Base-by-base conservation (phyloP, 2,329 filamentous ascomycete genomes). In the Cladosporium sp. region DNA sequence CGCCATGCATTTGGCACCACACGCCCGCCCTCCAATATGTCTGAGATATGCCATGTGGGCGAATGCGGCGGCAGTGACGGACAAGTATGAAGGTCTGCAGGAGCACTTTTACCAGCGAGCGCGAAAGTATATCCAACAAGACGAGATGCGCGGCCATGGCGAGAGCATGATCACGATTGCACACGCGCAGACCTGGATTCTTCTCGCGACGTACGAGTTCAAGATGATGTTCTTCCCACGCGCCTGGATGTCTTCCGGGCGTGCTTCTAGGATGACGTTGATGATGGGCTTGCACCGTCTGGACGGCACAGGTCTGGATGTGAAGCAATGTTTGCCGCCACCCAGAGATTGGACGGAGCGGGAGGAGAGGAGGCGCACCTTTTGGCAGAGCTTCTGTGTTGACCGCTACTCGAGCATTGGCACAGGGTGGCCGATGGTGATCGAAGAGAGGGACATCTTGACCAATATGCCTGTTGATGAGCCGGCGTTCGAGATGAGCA, bases 191-290 rank as follows among this genome's bases (percentile, higher is more conserved):
- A 88, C 92, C 1, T 96, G 96, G 85, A 83, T 88, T 30, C 81
- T 98, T 24, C 84, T 96, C 58, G 87, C 89, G 6, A 88, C 86
- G 0, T 97, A 96, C 73, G 95, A 99, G 78, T 98, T 97, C 83
- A 97, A 94, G 80, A 91, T 92, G 85, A 97, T 98, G 92, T 96
- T 93, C 77, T 98, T 98, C 72, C 94, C 95, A 1, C 85, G 95
- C 70, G 95, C 95, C 0, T 98, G 95, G 95, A 88, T 97, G 81
- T 97, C 92, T 71, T 90, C 92, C 2, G 95, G 94, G 26, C 85
- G 91, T 68, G 90, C 90, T 4, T 87, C 90, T n/a, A 87, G 94
- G 60, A 79, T 98, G 64, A 87, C 87, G 60, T 90, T 96, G 74
- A 97, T 98, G 94, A 92, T 97, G 81, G 92, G 94, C 10, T 80